phyloP scores from a whole-genome alignment of 352 stramenopile genomes.

The Phytopythium mirpurense region DNA sequence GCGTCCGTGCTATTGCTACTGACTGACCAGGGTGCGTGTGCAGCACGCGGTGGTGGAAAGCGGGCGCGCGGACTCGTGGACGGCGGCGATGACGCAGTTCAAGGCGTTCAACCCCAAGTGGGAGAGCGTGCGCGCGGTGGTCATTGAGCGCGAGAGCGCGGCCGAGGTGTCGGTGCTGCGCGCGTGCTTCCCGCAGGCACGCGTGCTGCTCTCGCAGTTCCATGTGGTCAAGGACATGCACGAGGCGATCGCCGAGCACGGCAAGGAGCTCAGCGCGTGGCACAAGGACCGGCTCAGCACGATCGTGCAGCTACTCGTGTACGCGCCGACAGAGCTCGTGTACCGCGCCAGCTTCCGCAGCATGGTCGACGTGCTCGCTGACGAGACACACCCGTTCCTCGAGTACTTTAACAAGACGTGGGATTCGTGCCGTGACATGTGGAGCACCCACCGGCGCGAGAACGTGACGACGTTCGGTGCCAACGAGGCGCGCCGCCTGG shows the following conservation, averaged over 20 bases:
- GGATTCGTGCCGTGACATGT: constrained; percentile 24
- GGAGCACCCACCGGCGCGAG: constrained; percentile 26
- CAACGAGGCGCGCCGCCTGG: constrained; percentile 17
- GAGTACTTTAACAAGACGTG: constrained; percentile 20
- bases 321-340: constrained; percentile 19
- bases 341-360: constrained; percentile 20
- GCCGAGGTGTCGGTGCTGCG: constrained; percentile 13
- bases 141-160: constrained; percentile 14
- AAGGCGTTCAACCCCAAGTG: constrained; percentile 19
- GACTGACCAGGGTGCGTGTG: background rate
- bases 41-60: constrained; percentile 33
- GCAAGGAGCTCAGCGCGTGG: constrained; percentile 23
- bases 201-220: constrained; percentile 33
- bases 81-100: constrained; percentile 23
- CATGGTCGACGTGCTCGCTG: constrained; percentile 23
- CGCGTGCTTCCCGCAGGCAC: constrained; percentile 15
- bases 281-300: constrained; percentile 28
- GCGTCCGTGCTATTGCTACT: too few relatives aligned
- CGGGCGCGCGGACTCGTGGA: constrained; percentile 21
- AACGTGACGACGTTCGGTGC: constrained; percentile 29
- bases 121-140: constrained; percentile 17
- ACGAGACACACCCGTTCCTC: constrained; percentile 23
- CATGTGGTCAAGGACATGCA: constrained; percentile 23
- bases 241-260: constrained; percentile 20
- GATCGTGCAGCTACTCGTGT: constrained; percentile 25